phyloP scores from a whole-genome alignment of 495 filamentous ascomycete species.

The Penicillium lividum region DNA sequence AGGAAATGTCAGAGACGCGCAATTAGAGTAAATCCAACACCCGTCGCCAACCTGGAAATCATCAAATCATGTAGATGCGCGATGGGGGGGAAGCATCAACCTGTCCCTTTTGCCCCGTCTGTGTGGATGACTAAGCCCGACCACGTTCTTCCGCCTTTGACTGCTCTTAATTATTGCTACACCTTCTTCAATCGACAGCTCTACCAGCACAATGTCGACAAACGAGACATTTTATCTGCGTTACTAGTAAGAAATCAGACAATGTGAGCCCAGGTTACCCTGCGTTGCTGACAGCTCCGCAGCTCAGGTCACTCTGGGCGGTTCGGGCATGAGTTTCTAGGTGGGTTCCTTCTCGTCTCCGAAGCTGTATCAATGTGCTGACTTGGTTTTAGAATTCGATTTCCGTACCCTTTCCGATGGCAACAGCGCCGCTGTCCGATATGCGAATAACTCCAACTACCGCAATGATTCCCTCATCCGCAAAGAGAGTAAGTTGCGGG shows the following conservation, averaged over 20 bases:
- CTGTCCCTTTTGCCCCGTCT: conserved; percentile 50
- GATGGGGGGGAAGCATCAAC: conserved; percentile 38
- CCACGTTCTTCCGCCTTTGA: conserved; percentile 28
- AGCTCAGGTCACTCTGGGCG: conserved; percentile 97
- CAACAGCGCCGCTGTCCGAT: conserved; percentile 90
- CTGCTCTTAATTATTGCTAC: conserved; percentile 11
- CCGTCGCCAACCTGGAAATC: conserved; percentile 46
- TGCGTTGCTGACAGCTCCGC: conserved; percentile 49
- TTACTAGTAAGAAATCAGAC: conserved; percentile 76
- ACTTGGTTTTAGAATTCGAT: conserved; percentile 77
- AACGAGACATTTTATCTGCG: conserved; percentile 91
- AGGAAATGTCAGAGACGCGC: conserved; percentile 25
- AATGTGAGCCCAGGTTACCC: conserved; percentile 40
- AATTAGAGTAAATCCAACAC: conserved; percentile 40
- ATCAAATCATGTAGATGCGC: conserved; percentile 39
- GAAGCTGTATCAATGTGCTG: conserved; percentile 22
- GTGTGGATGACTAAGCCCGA: conserved; percentile 53
- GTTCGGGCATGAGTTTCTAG: conserved; percentile 98
- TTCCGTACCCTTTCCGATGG: conserved; percentile 92
- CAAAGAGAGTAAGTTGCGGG: conserved; percentile 85
- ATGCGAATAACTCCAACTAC: conserved; percentile 99
- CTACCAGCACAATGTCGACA: conserved; percentile 44
- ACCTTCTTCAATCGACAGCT: conserved; percentile 9
- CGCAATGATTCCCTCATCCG: conserved; percentile 97
- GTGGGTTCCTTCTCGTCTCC: conserved; percentile 45